Evolutionary conservation across 306 rosid species (phyloP).

Genomic region (Gillenia trifoliata): DNA sequence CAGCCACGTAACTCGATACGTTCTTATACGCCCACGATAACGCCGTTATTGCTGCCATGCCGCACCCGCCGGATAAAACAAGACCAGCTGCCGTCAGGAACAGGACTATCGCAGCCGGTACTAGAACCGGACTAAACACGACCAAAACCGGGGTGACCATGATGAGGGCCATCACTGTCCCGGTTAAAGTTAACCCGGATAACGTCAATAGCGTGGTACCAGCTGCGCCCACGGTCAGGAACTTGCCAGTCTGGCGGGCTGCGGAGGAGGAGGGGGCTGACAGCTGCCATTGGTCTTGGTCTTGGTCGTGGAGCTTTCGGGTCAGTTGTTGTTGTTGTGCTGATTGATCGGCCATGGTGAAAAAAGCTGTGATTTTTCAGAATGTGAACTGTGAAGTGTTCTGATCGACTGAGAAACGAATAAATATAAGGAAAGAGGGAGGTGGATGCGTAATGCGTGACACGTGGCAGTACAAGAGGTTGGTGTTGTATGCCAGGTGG

Average conservation of each 20-base stretch:
- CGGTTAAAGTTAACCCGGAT: conserved; percentile 47
- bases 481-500: too few relatives aligned
- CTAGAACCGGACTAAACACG: conserved; percentile 56
- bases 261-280: conserved; percentile 10
- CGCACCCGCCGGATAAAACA: conserved; percentile 48
- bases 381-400: too few relatives aligned
- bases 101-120: conserved; percentile 37
- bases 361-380: too few relatives aligned
- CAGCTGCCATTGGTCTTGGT: too few relatives aligned
- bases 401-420: too few relatives aligned
- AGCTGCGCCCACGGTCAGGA: conserved; percentile 43
- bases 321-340: too few relatives aligned
- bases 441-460: too few relatives aligned
- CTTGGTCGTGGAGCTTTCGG: too few relatives aligned
- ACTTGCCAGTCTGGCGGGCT: conserved; percentile 30
- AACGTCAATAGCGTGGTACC: conserved; percentile 45
- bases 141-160: conserved; percentile 52
- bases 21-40: conserved; percentile 25
- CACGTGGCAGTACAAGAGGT: too few relatives aligned
- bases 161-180: conserved; percentile 46
- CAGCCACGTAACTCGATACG: background rate
- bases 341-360: too few relatives aligned
- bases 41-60: conserved; percentile 44
- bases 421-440: too few relatives aligned
- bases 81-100: conserved; percentile 39